Conservation (phyloP, 2,329 filamentous ascomycete species). For the Piedraia hortae region DNA sequence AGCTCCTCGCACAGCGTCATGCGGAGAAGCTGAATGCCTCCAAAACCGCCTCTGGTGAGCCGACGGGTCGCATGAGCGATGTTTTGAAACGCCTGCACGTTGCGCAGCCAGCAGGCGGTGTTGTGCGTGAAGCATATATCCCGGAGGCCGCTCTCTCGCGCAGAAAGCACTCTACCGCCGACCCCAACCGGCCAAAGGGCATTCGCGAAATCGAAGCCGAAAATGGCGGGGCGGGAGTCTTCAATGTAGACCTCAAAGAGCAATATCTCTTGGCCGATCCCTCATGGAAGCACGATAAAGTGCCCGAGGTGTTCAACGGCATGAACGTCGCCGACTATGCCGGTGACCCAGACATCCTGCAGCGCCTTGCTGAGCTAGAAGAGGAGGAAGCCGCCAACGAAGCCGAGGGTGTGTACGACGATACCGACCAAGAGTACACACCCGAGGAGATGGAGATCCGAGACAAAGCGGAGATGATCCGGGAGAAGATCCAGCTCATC, state of each 20-base stretch:
- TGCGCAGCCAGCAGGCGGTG: slow-evolving; percentile 66
- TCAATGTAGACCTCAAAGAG: slow-evolving; percentile 70
- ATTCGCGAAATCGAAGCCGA: slow-evolving; percentile 74
- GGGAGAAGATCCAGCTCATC: slow-evolving; percentile 79
- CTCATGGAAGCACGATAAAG: slow-evolving; percentile 89
- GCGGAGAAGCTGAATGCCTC: slow-evolving; percentile 83
- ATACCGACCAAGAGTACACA: slow-evolving; percentile 50
- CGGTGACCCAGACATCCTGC: slow-evolving; percentile 87
- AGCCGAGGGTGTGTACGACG: slow-evolving; percentile 80
- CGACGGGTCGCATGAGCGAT: slow-evolving; percentile 59
- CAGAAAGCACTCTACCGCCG: slow-evolving; percentile 73
- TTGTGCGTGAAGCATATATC: slow-evolving; percentile 56
- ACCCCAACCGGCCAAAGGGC: slow-evolving; percentile 57
- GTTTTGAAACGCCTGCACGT: slow-evolving; percentile 90
- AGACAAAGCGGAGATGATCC: slow-evolving; percentile 81
- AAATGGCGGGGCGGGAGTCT: slow-evolving; percentile 85
- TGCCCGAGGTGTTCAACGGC: slow-evolving; percentile 80
- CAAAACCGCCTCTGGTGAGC: slow-evolving; percentile 48
- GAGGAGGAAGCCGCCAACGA: slow-evolving; percentile 87
- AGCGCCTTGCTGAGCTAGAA: slow-evolving; percentile 71
- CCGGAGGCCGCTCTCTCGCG: slow-evolving; percentile 55
- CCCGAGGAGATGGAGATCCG: slow-evolving; percentile 67
- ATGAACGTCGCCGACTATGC: slow-evolving; percentile 96
- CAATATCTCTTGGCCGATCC: slow-evolving; percentile 69
- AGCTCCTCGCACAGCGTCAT: slow-evolving; percentile 74